phyloP scores from a whole-genome alignment of 1,139 yeast species.

The Candida sp. region DNA sequence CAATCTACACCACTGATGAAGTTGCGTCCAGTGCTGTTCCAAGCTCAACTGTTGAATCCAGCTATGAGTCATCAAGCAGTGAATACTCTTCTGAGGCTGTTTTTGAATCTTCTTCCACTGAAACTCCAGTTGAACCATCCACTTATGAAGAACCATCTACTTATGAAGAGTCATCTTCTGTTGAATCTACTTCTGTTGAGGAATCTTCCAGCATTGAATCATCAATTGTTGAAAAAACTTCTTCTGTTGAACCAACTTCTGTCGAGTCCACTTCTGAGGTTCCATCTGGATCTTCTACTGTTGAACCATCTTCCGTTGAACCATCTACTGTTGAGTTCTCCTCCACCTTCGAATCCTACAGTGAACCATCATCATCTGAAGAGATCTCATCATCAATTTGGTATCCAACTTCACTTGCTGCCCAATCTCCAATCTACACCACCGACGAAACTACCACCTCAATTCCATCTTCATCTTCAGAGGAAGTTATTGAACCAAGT shows the following conservation, averaged over 20 bases:
- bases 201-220: not conserved
- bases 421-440: not conserved
- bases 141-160: not conserved
- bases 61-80: not conserved
- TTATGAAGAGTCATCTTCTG: slow-evolving; percentile 5
- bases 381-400: not conserved
- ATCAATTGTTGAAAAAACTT: not conserved
- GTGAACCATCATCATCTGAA: not conserved
- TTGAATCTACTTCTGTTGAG: not conserved
- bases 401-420: not conserved
- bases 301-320: not conserved
- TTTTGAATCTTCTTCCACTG: slow-evolving; percentile 1
- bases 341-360: not conserved
- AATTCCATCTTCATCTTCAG: not conserved
- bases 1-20: not conserved
- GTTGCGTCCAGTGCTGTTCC: too few species aligned
- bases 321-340: not conserved
- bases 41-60: too few species aligned
- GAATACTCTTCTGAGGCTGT: not conserved
- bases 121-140: not conserved
- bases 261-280: not conserved
- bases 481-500: not conserved
- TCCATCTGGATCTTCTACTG: not conserved
- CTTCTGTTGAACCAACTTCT: not conserved
- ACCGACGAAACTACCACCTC: not conserved